Evolutionary conservation across 306 rosid genomes (phyloP).

Genomic region (Glycine soja): DNA sequence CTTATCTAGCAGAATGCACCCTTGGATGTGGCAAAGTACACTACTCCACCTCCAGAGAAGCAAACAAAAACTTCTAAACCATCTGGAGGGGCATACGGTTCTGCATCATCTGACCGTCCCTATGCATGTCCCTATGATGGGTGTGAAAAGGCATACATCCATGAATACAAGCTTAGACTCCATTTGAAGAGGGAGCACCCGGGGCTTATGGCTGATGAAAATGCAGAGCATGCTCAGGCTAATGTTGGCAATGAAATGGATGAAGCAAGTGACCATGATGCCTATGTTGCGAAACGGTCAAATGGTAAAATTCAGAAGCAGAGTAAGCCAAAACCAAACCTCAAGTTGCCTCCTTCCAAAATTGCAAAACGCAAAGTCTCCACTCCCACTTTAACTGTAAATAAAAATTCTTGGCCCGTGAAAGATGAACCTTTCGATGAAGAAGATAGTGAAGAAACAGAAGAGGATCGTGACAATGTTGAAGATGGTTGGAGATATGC

Average conservation of each 20-base stretch:
- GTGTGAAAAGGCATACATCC: constrained; percentile 92
- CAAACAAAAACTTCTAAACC: constrained; percentile 70
- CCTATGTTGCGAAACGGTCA: constrained; percentile 65
- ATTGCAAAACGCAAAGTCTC: constrained; percentile 66
- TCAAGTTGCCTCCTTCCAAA: constrained; percentile 80
- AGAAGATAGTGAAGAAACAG: constrained; percentile 99
- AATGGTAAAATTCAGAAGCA: constrained; percentile 77
- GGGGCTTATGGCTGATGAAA: constrained; percentile 77
- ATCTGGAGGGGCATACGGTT: constrained; percentile 67
- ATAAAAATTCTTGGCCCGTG: constrained; percentile 80
- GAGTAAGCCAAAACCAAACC: constrained; percentile 70
- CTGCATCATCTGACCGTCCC: constrained; percentile 94
- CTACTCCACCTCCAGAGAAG: constrained; percentile 74
- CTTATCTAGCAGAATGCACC: constrained; percentile 62
- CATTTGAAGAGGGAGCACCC: constrained; percentile 96
- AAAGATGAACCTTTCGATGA: constrained; percentile 80
- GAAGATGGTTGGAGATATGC: constrained; percentile 93
- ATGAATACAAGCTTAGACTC: constrained; percentile 92
- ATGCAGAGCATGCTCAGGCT: constrained; percentile 63
- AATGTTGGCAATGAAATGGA: constrained; percentile 80
- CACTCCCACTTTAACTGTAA: constrained; percentile 53
- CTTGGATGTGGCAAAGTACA: constrained; percentile 67
- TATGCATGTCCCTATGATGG: constrained; percentile 93
- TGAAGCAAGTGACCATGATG: constrained; percentile 94
- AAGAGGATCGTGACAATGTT: constrained; percentile 90